phyloP scores from a whole-genome alignment of 2,329 filamentous ascomycete genomes.

The Colletotrichum endophyticum region DNA sequence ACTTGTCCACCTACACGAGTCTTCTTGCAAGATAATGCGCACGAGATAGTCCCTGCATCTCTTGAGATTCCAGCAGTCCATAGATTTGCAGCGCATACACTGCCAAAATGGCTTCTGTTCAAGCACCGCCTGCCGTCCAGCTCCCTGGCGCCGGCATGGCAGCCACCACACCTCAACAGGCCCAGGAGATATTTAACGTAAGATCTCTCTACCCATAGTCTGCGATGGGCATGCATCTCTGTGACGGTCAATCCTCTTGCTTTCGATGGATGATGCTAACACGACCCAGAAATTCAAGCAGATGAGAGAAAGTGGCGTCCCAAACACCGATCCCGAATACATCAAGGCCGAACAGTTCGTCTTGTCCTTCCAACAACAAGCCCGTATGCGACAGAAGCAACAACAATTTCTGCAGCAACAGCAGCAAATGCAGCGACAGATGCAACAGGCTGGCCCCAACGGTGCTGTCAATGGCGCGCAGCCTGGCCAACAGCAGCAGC shows the following conservation, averaged over 20 bases:
- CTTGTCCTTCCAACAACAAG: constrained; percentile 71
- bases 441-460: constrained; percentile 59
- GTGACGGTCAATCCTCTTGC: background rate
- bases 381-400: constrained; percentile 56
- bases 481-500: constrained; percentile 34
- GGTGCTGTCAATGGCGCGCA: constrained; percentile 58
- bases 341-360: constrained; percentile 82
- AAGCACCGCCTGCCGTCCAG: constrained; percentile 72
- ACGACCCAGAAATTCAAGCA: constrained; percentile 77
- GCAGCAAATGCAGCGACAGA: constrained; percentile 52
- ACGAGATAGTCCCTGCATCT: constrained; percentile 18
- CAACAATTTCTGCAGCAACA: constrained; percentile 47
- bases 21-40: constrained; percentile 21
- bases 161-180: constrained; percentile 76
- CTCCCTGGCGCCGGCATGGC: constrained; percentile 67
- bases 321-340: constrained; percentile 84
- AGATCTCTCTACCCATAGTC: constrained; percentile 28
- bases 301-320: constrained; percentile 86
- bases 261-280: background rate
- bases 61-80: constrained; percentile 20
- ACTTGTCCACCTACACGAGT: background rate
- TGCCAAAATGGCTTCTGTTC: constrained; percentile 76
- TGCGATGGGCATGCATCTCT: background rate
- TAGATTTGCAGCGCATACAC: constrained; percentile 9
- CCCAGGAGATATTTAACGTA: constrained; percentile 77